These are phyloP conservation scores for Clarireedia hainanense DNA, from an alignment of 2,329 filamentous ascomycete genomes.

Conservation along the genomic window DNA sequence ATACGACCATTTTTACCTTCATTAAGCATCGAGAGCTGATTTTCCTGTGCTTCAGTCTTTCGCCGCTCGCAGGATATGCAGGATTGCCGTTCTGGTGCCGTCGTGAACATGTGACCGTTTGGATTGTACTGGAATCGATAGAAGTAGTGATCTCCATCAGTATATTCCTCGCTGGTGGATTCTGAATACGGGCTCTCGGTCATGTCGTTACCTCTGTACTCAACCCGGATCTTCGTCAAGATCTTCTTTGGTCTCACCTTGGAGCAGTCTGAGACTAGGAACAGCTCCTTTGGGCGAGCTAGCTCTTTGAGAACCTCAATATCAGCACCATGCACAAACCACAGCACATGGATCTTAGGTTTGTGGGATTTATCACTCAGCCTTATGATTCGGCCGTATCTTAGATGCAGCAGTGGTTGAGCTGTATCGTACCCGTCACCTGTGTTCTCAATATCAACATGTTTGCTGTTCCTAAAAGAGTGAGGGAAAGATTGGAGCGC, in stretches of 20 bases:
- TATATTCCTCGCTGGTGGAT: background rate
- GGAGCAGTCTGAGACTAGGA: slow-evolving; percentile 10
- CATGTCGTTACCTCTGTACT: background rate
- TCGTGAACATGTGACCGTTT: slow-evolving; percentile 1
- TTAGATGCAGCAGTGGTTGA: too few species aligned
- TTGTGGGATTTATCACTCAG: too few species aligned
- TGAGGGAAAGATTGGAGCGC: too few species aligned
- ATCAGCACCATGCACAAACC: slow-evolving; percentile 13
- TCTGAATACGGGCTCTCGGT: background rate
- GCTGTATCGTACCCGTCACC: too few species aligned
- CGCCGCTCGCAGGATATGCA: background rate
- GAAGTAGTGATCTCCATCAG: slow-evolving; percentile 7
- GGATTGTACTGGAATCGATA: slow-evolving; percentile 8
- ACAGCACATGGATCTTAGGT: slow-evolving; percentile 10
- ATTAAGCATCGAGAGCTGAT: background rate
- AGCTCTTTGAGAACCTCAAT: slow-evolving; percentile 12
- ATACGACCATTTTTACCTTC: too few species aligned
- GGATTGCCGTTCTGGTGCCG: background rate
- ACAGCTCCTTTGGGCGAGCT: slow-evolving; percentile 14
- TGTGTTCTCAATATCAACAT: too few species aligned
- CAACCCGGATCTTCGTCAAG: slow-evolving; percentile 13
- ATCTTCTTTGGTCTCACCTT: slow-evolving; percentile 8
- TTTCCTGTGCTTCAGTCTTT: background rate
- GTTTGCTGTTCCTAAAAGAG: too few species aligned
- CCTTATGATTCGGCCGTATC: too few species aligned